Evolutionary conservation across 192 early-diverging fungal genomes (phyloP).

Genomic region (Mortierella claussenii): DNA sequence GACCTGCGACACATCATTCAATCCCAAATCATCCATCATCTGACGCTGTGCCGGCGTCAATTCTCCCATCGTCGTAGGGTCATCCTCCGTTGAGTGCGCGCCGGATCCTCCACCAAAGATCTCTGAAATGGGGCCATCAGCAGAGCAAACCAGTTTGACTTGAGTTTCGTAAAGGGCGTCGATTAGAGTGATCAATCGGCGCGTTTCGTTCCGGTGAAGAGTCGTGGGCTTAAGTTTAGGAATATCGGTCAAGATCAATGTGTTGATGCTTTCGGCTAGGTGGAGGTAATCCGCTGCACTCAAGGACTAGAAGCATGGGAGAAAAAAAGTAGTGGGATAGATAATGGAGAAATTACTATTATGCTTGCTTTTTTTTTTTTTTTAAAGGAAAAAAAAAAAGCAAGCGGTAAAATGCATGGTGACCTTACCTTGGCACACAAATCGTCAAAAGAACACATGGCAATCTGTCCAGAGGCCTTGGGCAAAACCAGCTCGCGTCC

Average conservation of each 20-base stretch:
- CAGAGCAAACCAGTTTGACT: slow-evolving; percentile 75
- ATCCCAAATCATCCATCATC: slow-evolving; percentile 70
- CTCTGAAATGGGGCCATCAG: slow-evolving; percentile 69
- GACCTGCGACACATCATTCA: slow-evolving; percentile 54
- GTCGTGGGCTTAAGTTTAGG: slow-evolving; percentile 65
- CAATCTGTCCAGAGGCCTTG: slow-evolving; percentile 70
- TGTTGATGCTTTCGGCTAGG: slow-evolving; percentile 77
- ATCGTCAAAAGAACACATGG: slow-evolving; percentile 79
- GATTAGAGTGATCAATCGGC: slow-evolving; percentile 93
- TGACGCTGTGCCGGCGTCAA: slow-evolving; percentile 57
- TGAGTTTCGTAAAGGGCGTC: slow-evolving; percentile 93
- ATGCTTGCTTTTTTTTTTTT: too few relatives aligned
- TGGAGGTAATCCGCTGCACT: slow-evolving; percentile 93
- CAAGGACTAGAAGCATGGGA: slow-evolving; percentile 66
- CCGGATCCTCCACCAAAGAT: slow-evolving; percentile 77
- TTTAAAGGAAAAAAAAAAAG: too few relatives aligned
- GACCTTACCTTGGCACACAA: slow-evolving; percentile 72
- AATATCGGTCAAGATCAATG: slow-evolving; percentile 81
- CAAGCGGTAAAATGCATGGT: too few relatives aligned
- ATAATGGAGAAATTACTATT: too few relatives aligned
- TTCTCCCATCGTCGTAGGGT: slow-evolving; percentile 52
- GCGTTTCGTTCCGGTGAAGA: slow-evolving; percentile 83
- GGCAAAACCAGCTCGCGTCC: slow-evolving; percentile 80
- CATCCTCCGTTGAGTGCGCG: slow-evolving; percentile 50
- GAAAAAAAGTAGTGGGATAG: too few relatives aligned